Percentiles rank a stretch among this genome's conserved stretches.
Conservation (phyloP, 306 rosid species). For the Ormosia semicastrata region DNA sequence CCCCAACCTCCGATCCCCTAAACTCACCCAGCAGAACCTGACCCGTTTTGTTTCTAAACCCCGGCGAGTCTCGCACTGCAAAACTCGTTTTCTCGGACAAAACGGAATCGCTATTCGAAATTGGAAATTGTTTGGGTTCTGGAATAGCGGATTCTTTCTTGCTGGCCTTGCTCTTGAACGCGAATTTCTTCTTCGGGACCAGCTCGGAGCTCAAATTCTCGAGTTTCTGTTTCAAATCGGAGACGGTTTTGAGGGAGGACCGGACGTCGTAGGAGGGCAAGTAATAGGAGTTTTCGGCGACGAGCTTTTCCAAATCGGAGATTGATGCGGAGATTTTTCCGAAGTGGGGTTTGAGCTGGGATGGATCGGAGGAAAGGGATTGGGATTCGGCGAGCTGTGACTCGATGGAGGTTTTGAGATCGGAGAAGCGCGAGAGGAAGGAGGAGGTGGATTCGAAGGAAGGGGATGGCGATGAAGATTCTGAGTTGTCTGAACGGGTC, state of each 20-base stretch:
- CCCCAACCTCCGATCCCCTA: conserved; percentile 63
- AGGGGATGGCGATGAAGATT: conserved; percentile 43
- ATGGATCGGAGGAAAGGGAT: conserved; percentile 30
- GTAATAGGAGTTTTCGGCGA: conserved; percentile 73
- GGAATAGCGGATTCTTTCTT: conserved; percentile 44
- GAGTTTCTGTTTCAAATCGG: conserved; percentile 58
- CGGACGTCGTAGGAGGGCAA: conserved; percentile 82
- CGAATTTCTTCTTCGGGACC: conserved; percentile 73
- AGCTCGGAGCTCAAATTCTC: conserved; percentile 47
- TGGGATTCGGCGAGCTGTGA: conserved; percentile 47
- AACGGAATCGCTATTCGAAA: background rate
- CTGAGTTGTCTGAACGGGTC: conserved; percentile 46
- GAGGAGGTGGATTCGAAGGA: conserved; percentile 54
- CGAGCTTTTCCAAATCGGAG: conserved; percentile 72
- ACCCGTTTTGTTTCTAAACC: conserved; percentile 52
- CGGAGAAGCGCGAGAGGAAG: conserved; percentile 57
- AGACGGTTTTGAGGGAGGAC: conserved; percentile 63
- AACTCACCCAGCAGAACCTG: conserved; percentile 51
- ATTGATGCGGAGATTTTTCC: conserved; percentile 61
- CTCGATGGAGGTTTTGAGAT: conserved; percentile 53
- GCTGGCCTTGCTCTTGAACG: conserved; percentile 57
- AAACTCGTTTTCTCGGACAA: conserved; percentile 20
- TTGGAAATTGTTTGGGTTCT: conserved; percentile 20
- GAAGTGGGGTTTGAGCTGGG: conserved; percentile 50
- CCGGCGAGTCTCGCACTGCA: conserved; percentile 52